Base-by-base conservation (phyloP, 176 grass and related monocot species). In the Triticum aestivum region DNA sequence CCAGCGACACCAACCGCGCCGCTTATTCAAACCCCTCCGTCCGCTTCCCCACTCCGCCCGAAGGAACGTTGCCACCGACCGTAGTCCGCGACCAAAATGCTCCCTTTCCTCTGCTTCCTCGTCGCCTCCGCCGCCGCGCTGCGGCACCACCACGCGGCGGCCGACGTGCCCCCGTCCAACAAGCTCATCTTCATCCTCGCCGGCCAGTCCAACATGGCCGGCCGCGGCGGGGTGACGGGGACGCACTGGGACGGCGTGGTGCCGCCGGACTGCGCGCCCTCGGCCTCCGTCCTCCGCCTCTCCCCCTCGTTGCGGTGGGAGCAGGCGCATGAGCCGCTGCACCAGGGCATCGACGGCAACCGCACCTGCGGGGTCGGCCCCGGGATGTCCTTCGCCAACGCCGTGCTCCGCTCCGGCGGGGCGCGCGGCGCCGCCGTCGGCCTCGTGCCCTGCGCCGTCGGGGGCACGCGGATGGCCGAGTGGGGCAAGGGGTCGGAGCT, bases 141-240 rank as follows among this genome's bases (percentile, higher is more conserved):
- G 54, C 54, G 54, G 18, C 54, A 59, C 56, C 69, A 44, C 72
- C 45, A 13, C 56, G 29, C 37, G 8, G 29, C 58, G 37, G 79
- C 73, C 62, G 78, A 83, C 77, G 34, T 33, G 2, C 87, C 85
- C 6, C 79, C 83, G 4, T 62, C 67, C 9, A 34, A 91, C 83
- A 93, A 91, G 84, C 4, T 95, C 7, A 23, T 97, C 35, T 97
- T 97, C 92, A 82, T 97, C 79, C 89, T 97, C 0, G 92, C 92
- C 0, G 95, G 95, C 1, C 95, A 97, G 66, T 95, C 92, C 73
- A 97, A 93, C 95, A 97, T 95, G 95, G 92, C 95, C 2, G 95
- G 95, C 11, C 79, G 95, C 13, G 95, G 95, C 69, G 95, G 92
- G 82, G 95, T 91, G 8, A 4, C 29, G 3, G 84, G 24, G 23